Evolutionary conservation across 371 early-diverging fungal genomes (phyloP).

Genomic region (Caulochytrium protostelioides): DNA sequence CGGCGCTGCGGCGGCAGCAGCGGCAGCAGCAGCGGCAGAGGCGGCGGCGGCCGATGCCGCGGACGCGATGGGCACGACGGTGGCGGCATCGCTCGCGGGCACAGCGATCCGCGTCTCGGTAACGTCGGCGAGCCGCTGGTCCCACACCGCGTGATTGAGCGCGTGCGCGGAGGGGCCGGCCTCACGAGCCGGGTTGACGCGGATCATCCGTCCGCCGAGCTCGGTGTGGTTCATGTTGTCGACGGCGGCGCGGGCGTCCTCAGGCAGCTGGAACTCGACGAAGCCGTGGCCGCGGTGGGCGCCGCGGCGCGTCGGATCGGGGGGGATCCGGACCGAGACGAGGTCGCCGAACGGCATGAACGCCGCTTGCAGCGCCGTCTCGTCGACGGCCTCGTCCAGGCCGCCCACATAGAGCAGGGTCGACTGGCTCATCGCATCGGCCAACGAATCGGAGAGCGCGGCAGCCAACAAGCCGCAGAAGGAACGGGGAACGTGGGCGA

Average conservation of each 20-base stretch:
- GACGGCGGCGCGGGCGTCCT: constrained; percentile 68
- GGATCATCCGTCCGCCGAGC: constrained; percentile 67
- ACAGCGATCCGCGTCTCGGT: not conserved
- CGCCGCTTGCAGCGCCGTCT: constrained; percentile 55
- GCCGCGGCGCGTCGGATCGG: constrained; percentile 49
- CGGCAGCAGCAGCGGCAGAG: not conserved
- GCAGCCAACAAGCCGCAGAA: no score
- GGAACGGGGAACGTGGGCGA: no score
- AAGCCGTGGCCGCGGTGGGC: constrained; percentile 83
- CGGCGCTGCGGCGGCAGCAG: constrained; percentile 4
- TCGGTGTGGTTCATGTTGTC: constrained; percentile 86
- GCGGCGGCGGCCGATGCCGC: no score
- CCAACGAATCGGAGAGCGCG: no score
- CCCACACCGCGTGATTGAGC: constrained; percentile 2
- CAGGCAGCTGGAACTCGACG: constrained; percentile 65
- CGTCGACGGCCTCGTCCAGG: constrained; percentile 55
- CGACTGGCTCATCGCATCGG: no score
- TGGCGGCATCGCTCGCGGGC: not conserved
- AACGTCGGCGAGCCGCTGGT: not conserved
- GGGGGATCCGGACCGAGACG: constrained; percentile 59
- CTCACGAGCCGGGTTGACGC: constrained; percentile 64
- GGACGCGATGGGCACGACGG: no score
- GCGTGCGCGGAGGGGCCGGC: constrained; percentile 43
- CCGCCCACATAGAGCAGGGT: no score
- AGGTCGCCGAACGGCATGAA: constrained; percentile 94